A percentile compares a stretch with the other conserved stretches of the same genome.
Evolutionary conservation across 129 eudicot species (phyloP).

Genomic region (Daucus carota): DNA sequence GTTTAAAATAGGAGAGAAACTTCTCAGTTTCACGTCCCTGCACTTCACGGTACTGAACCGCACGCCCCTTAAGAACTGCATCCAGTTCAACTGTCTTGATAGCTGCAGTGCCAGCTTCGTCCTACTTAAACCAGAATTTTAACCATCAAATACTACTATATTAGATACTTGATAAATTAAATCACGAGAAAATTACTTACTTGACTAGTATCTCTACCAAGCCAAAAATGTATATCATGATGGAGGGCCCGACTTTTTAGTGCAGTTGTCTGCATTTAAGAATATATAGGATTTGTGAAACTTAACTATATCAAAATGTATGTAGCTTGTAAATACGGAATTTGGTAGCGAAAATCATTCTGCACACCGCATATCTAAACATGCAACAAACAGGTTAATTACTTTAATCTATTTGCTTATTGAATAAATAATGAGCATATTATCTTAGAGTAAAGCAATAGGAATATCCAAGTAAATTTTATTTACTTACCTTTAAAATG

Average conservation of each 20-base stretch:
- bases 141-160: background rate
- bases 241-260: slow-evolving; percentile 77
- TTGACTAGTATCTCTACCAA: slow-evolving; percentile 96
- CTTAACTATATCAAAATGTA: background rate
- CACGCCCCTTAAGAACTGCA: slow-evolving; percentile 63
- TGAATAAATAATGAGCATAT: background rate
- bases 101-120: slow-evolving; percentile 52
- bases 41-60: slow-evolving; percentile 84
- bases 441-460: background rate
- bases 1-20: slow-evolving; percentile 79
- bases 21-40: slow-evolving; percentile 90
- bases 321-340: background rate
- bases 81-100: slow-evolving; percentile 61
- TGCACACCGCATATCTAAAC: background rate
- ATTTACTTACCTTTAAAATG: slow-evolving; percentile 57
- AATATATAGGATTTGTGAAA: slow-evolving; percentile 14
- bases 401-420: background rate
- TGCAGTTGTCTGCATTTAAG: slow-evolving; percentile 69
- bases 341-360: background rate
- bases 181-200: slow-evolving; percentile 32
- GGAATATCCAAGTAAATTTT: background rate
- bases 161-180: background rate
- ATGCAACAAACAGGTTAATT: background rate
- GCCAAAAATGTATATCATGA: slow-evolving; percentile 95
- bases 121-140: slow-evolving; percentile 23